phyloP scores from a whole-genome alignment of 1,284 basidiomycete genomes.

The Paramarasmius palmivorus region DNA sequence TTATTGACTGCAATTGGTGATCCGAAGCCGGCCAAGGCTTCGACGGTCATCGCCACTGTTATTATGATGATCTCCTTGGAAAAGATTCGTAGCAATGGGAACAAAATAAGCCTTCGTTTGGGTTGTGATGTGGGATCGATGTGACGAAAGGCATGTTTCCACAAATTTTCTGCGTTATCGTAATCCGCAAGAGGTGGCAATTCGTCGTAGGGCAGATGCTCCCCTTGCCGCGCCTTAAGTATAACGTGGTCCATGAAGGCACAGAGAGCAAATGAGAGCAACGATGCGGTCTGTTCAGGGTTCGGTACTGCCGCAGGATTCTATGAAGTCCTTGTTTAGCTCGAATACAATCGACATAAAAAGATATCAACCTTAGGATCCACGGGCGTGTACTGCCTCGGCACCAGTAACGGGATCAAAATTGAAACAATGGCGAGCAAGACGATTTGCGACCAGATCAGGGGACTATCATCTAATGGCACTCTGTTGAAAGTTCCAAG shows the following conservation, averaged over 20 bases:
- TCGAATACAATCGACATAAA: not conserved
- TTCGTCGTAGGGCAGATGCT: conserved; percentile 30
- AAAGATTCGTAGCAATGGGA: conserved; percentile 18
- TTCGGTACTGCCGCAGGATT: conserved; percentile 37
- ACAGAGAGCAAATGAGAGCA: conserved; percentile 48
- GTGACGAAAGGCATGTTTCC: conserved; percentile 16
- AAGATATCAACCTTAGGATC: conserved; percentile 28
- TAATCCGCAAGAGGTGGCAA: conserved; percentile 52
- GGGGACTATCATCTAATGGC: conserved; percentile 33
- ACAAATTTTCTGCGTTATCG: conserved; percentile 31
- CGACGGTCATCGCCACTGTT: conserved; percentile 20
- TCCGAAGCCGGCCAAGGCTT: conserved; percentile 25
- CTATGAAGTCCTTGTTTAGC: conserved; percentile 18
- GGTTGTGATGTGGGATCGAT: not conserved
- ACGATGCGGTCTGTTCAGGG: conserved; percentile 56
- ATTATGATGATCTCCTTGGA: conserved; percentile 38
- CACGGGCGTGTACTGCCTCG: conserved; percentile 27
- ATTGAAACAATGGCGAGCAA: conserved; percentile 33
- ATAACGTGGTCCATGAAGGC: conserved; percentile 49
- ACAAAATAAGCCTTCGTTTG: conserved; percentile 27
- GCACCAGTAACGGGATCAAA: conserved; percentile 26
- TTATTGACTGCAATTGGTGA: conserved; percentile 41
- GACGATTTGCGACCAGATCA: conserved; percentile 38
- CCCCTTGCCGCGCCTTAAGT: conserved; percentile 26
- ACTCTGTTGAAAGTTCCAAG: conserved; percentile 45